Evolutionary conservation across 441 rosid genomes (phyloP), one percentile per base, ranked within the genome.

Genomic region (Erodium moschatum): DNA sequence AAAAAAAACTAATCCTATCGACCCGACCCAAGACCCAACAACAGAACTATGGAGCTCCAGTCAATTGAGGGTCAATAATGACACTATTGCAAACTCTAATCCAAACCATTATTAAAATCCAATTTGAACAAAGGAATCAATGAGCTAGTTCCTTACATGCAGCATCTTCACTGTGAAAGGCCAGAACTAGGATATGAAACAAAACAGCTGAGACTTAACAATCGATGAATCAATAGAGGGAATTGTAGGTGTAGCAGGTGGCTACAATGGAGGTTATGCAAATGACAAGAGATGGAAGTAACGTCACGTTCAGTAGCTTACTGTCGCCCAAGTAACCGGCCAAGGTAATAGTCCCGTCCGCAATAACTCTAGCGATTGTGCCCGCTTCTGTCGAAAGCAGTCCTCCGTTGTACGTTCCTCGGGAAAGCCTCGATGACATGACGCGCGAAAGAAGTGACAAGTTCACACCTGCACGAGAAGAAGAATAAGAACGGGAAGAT

Each of bases 361-460:
- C 98, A 35, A 95, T 86, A 5, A 92, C 98, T 19, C 99, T 82
- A 65, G 99, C 99, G 50, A 92, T 78, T 0, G 98, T 95, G 18
- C 99, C 98, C 0, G 99, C 99, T 81, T 95, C 99, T 0, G 99
- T 95, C 0, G 99, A 95, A 1, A 95, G 85, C 48, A 95, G 78
- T n/a, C 99, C 99, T 0, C 98, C 98, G 60, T 95, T 95, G 86
- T 85, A 95, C 5, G 99, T 95, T 77, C 99, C 98, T 2, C 89
- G 86, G 0, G 99, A 89, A 46, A 92, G 95, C 79, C 99, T 84
- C 16, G 98, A 92, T 11, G 99, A 92, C 99, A 95, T 92, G 42
- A 92, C 98, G 1, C 97, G 83, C 20, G 99, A 95, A 6, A 95
- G 87, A 67, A 95, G 85, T 0, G 99, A 87, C 74, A 95, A 81